Base-by-base conservation (phyloP, 2,329 filamentous ascomycete genomes). In the Trichoderma pleuroti region DNA sequence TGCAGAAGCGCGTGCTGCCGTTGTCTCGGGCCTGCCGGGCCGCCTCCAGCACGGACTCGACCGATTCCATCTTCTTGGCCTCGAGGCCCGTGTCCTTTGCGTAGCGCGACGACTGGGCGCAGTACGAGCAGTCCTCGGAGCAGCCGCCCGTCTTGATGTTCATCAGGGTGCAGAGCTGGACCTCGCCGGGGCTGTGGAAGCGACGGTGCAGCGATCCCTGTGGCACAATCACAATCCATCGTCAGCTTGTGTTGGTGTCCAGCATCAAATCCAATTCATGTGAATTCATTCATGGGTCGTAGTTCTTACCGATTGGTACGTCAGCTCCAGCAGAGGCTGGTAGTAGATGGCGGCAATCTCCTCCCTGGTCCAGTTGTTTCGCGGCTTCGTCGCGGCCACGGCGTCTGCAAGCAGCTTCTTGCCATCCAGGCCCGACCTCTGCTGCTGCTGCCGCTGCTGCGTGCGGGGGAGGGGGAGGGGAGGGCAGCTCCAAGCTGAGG, bases 111-210 rank as follows among this genome's bases (percentile, higher is more conserved):
- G 93, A 94, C 81, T 97, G 93, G 3, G 93, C 92, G 80, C 93
- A 97, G 87, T 97, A 97, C 28, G 91, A 93, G 83, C 94, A 97
- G 81, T 97, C 94, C 81, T 97, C 94, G 75, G 89, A 93, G 82
- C 94, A 97, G 61, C 94, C 94, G 68, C 94, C 94, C 10, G 93
- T 97, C 80, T 97, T 97, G 85, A 97, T 97, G 85, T 97, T 97
- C 92, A 97, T 97, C 71, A 97, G 86, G 0, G 94, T 97, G 84
- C 94, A 97, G 82, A 97, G 91, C 81, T 97, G 94, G 73, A 97
- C 93, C 32, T 93, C 90, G 60, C 90, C 86, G 8, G 94, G 92
- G 77, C 92, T 88, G 82, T 97, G 94, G 84, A 97, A 97, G 76
- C 91, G 91, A 59, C 93, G 90, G 81, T 97, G 94, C 70, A 97